These are phyloP conservation scores for Endoconidiophora laricicola DNA, from an alignment of 2,329 filamentous ascomycete genomes.

Conservation along the genomic window DNA sequence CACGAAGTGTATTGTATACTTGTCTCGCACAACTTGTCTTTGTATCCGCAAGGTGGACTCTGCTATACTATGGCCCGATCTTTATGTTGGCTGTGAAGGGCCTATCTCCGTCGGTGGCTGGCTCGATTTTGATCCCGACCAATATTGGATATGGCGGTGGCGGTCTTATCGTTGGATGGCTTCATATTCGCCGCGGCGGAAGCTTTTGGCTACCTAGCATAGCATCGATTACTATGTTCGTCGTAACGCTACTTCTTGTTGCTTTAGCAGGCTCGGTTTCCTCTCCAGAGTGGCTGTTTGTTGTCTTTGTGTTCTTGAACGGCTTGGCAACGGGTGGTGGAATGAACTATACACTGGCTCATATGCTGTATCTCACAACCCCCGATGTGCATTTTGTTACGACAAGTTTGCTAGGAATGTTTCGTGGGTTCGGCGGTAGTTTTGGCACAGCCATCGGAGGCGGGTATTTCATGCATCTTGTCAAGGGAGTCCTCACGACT, in stretches of 20 bases:
- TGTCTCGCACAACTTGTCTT: slow-evolving; percentile 59
- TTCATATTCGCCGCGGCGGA: slow-evolving; percentile 58
- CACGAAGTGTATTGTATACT: slow-evolving; percentile 53
- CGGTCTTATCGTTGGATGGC: slow-evolving; percentile 53
- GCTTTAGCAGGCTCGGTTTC: slow-evolving; percentile 35
- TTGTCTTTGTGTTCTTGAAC: slow-evolving; percentile 48
- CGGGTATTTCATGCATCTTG: slow-evolving; percentile 50
- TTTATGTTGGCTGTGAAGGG: slow-evolving; percentile 62
- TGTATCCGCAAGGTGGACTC: slow-evolving; percentile 66
- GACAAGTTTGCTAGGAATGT: slow-evolving; percentile 60
- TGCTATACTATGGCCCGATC: slow-evolving; percentile 67
- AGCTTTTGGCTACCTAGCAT: slow-evolving; percentile 55
- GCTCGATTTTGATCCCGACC: slow-evolving; percentile 63
- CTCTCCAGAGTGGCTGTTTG: slow-evolving; percentile 34
- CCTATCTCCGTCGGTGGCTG: slow-evolving; percentile 52
- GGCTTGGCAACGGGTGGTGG: slow-evolving; percentile 56
- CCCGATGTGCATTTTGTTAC: slow-evolving; percentile 55
- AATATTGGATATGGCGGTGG: slow-evolving; percentile 65
- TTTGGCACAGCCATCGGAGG: slow-evolving; percentile 70
- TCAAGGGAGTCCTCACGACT: slow-evolving; percentile 36
- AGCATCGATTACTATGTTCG: slow-evolving; percentile 44
- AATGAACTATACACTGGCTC: slow-evolving; percentile 68
- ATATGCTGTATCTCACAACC: slow-evolving; percentile 55
- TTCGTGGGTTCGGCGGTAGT: slow-evolving; percentile 64
- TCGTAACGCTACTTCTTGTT: slow-evolving; percentile 39